These are phyloP conservation scores for Ascomycota sp. DNA, from an alignment of 2,329 filamentous ascomycete genomes.

Conservation along the genomic window DNA sequence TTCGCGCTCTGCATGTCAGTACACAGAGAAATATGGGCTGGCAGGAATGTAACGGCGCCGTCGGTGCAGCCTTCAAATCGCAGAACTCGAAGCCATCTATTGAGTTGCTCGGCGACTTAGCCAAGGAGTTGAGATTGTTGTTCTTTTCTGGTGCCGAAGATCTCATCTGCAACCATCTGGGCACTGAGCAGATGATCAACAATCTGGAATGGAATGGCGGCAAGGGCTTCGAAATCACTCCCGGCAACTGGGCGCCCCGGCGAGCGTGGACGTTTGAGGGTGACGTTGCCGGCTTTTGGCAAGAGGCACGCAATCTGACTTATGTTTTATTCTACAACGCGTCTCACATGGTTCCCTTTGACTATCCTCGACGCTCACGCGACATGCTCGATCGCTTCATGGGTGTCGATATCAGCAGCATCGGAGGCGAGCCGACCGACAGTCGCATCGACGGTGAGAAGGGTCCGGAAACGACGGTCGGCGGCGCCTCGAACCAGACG, in stretches of 20 bases:
- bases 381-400: slow-evolving; percentile 98
- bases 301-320: slow-evolving; percentile 83
- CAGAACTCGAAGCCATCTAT: slow-evolving; percentile 53
- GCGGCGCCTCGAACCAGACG: slow-evolving; percentile 37
- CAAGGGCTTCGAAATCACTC: slow-evolving; percentile 73
- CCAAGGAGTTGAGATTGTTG: slow-evolving; percentile 58
- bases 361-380: slow-evolving; percentile 64
- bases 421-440: slow-evolving; percentile 62
- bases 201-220: slow-evolving; percentile 84
- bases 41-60: slow-evolving; percentile 71
- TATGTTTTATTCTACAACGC: slow-evolving; percentile 92
- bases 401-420: slow-evolving; percentile 72
- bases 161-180: slow-evolving; percentile 90
- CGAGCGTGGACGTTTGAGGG: slow-evolving; percentile 89
- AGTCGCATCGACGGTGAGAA: slow-evolving; percentile 74
- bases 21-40: slow-evolving; percentile 68
- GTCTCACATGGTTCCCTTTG: slow-evolving; percentile 96
- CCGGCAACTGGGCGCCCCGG: slow-evolving; percentile 79
- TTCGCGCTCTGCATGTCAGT: slow-evolving; percentile 63
- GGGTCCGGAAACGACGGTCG: slow-evolving; percentile 56
- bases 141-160: slow-evolving; percentile 90
- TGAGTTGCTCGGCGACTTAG: slow-evolving; percentile 53
- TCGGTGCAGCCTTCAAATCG: slow-evolving; percentile 50
- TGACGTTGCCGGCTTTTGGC: slow-evolving; percentile 74
- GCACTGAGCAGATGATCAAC: slow-evolving; percentile 77